These are phyloP conservation scores for Aspergillus carlsbadensis DNA, from an alignment of 495 filamentous ascomycete species.

Conservation along the genomic window DNA sequence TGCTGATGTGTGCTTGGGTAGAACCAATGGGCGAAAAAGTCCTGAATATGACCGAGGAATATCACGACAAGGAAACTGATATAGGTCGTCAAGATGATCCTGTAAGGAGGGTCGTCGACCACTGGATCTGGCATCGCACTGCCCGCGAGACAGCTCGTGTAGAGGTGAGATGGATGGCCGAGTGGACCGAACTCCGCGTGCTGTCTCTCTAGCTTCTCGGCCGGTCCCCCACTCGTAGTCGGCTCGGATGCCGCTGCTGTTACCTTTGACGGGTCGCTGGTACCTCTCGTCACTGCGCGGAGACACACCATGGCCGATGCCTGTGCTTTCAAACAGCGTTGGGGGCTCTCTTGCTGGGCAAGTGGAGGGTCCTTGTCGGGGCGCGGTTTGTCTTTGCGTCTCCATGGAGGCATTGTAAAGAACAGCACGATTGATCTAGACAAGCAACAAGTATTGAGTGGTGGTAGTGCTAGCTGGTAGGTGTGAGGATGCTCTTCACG, in stretches of 20 bases:
- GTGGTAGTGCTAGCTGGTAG: not conserved
- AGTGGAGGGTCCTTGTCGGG: constrained; percentile 14
- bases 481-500: too few relatives aligned
- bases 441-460: not conserved
- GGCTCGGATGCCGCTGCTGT: not conserved
- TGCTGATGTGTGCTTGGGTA: constrained; percentile 67
- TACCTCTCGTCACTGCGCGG: constrained; percentile 19
- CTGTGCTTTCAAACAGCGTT: not conserved
- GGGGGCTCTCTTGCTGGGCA: constrained; percentile 3
- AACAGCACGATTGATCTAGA: not conserved
- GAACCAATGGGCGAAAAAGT: constrained; percentile 87
- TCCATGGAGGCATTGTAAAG: constrained; percentile 28
- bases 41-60: constrained; percentile 78
- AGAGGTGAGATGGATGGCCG: constrained; percentile 65
- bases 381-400: constrained; percentile 22
- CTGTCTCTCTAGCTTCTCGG: constrained; percentile 57
- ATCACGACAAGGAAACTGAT: constrained; percentile 88
- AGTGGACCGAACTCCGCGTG: constrained; percentile 85
- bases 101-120: constrained; percentile 86
- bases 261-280: constrained; percentile 9
- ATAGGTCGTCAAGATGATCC: constrained; percentile 86
- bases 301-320: constrained; percentile 21
- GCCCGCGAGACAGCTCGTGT: constrained; percentile 70
- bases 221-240: constrained; percentile 52
- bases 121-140: constrained; percentile 67